Evolutionary conservation across 305 asterid species (phyloP), one percentile per base, ranked within the genome.

Genomic region (Fraxinus greggii): DNA sequence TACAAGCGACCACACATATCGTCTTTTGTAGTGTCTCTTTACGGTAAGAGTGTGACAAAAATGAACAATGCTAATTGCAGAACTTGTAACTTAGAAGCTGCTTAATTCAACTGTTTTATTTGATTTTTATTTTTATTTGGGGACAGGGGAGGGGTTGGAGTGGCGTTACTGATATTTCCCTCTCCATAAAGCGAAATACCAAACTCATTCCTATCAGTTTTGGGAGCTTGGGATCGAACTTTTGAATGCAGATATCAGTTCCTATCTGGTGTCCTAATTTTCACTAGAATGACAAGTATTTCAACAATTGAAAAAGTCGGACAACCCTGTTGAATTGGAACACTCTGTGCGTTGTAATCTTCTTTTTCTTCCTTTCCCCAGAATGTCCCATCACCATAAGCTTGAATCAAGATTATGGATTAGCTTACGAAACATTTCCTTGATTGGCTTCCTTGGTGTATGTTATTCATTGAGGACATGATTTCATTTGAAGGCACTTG

Each of bases 21-120:
- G 12, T 36, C 42, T 36, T 36, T 36, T 36, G 42, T 8, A 36
- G 42, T 36, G 12, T 36, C 7, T 51, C 63, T 4, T 17, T 51
- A 15, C 63, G 0, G 63, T 51, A 51, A n/a, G 42, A 12, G n/a
- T 2, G 54, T 42, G 54, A 42, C 32, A 40, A 75, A 23, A 32
- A 82, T 40, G 79, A 70, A 79, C 40, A 33, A 28, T 54, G 42
- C 54, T 79, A 12, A 42, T 42, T 42, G 80, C 48, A 56, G 75
- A 36, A 28, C 7, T n/a, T 0, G 33, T 54, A 29, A 24, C 31
- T 36, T 42, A 23, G 17, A 29, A 38, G 29, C 56, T 45, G 19
- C 56, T 45, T 45, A 45, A 45, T 45, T 17, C 21, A 17, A 17
- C 21, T 15, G 61, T 51, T 51, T 1, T 15, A 51, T 51, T 51